Conservation (phyloP, 257 asterid genomes). For the Jasminum sambac region DNA sequence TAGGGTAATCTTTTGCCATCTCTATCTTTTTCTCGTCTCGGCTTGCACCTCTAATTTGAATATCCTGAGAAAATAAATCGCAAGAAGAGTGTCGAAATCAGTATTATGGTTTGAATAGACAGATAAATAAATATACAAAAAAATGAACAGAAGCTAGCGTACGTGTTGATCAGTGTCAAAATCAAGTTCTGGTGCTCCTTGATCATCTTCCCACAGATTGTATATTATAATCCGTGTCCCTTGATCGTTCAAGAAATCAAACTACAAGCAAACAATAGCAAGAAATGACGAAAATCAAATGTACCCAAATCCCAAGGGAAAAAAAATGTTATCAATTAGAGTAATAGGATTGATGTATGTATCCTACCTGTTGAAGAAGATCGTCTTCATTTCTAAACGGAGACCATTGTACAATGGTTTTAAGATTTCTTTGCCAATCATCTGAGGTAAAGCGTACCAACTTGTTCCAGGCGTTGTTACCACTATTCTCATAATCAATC, state of each 20-base stretch:
- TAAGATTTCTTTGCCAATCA: conserved; percentile 59
- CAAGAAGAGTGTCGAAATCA: background rate
- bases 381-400: conserved; percentile 62
- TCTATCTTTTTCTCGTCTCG: conserved; percentile 67
- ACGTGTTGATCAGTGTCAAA: conserved; percentile 61
- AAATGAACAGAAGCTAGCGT: conserved; percentile 6
- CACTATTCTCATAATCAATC: conserved; percentile 65
- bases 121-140: background rate
- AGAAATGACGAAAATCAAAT: background rate
- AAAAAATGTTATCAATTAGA: background rate
- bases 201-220: conserved; percentile 87
- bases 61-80: conserved; percentile 51
- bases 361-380: conserved; percentile 62
- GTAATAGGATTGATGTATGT: background rate
- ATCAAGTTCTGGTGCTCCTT: conserved; percentile 64
- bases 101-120: background rate
- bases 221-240: conserved; percentile 79
- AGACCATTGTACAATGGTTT: conserved; percentile 65
- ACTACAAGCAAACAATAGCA: conserved; percentile 33
- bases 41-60: conserved; percentile 60
- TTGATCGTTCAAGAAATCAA: conserved; percentile 49
- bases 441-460: conserved; percentile 43
- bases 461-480: conserved; percentile 45
- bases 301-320: background rate
- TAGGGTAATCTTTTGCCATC: conserved; percentile 53